These are phyloP conservation scores for Helotiales sp. DNA, from an alignment of 2,329 filamentous ascomycete species.

Conservation along the genomic window DNA sequence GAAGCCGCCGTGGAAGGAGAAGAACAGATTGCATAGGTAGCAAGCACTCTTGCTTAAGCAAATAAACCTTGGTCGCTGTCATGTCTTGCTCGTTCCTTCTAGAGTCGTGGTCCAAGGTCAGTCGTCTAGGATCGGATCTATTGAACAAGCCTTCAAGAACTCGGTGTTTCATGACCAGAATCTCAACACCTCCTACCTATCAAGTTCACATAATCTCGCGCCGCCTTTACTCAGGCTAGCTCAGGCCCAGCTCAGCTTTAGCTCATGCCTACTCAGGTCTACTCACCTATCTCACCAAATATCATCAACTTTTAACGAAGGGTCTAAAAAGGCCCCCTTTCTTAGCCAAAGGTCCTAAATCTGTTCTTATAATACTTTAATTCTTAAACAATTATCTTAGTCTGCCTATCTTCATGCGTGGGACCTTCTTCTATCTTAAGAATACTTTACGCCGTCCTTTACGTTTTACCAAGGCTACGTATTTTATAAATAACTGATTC, in stretches of 20 bases:
- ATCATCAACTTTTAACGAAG: neutral
- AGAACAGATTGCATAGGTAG: neutral
- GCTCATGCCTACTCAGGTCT: neutral
- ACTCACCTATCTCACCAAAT: neutral
- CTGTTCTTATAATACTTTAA: neutral
- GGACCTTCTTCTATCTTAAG: neutral
- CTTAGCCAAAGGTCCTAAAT: neutral
- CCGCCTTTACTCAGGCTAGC: neutral
- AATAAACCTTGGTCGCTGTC: neutral
- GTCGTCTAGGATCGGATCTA: no score
- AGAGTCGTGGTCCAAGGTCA: no score
- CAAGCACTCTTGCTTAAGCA: neutral
- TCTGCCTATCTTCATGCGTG: neutral
- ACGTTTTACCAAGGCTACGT: neutral
- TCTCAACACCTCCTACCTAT: neutral
- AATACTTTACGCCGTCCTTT: neutral
- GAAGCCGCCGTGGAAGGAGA: conserved; percentile 45
- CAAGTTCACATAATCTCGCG: neutral
- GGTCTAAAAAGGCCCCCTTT: neutral
- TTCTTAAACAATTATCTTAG: neutral
- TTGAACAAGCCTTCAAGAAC: no score
- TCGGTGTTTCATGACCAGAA: neutral
- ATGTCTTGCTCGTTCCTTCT: no score
- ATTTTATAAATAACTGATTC: neutral
- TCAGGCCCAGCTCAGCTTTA: neutral